Base-by-base conservation (phyloP, 208 protist species). In the Strigomonas oncopelti region DNA sequence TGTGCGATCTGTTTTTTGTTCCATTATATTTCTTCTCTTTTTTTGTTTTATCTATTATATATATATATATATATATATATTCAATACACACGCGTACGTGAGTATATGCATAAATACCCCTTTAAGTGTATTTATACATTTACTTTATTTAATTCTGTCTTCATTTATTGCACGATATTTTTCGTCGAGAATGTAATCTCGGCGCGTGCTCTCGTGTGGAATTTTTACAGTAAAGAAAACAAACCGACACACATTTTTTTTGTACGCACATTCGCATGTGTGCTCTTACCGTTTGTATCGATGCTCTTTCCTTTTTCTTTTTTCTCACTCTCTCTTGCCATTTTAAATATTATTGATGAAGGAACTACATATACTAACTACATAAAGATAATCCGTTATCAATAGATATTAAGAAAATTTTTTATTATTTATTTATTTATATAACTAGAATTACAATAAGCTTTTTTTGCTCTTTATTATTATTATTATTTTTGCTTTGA, bases 311-410 rank as follows among this genome's bases (percentile, higher is more conserved):
- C 34, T 42, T 42, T 42, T 42, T 42, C 7, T 42, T 11, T 42
- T 42, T 11, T 42, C 34, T 42, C 42, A n/a, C 42, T 48, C 16
- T 48, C 42, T 48, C 42, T 20, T 20, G 5, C 16, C 18, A 4
- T 48, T 20, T 20, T 48, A 4, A 28, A 29, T 28, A 9, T 9
- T 29, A 3, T 56, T 28, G 7, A 5, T 58, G 28, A 3, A 58
- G 1, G 34, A 46, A 11, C 60, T n/a, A 58, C 48, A 56, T 52
- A 57, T 57, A 51, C 5, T 46, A 71, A 71, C 20, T 58, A 32
- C 57, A 67, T 42, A 63, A 54, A 71, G 61, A 45, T 58, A 5
- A 66, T 29, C 24, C 38, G 28, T 28, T 22, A 58, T 56, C n/a
- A 28, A 58, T 58, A 58, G 29, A 58, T n/a, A 58, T 20, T 36